Evolutionary conservation across 345 rosid species (phyloP), one percentile per base, ranked within the genome.

Genomic region (Raphanus raphanistrum): DNA sequence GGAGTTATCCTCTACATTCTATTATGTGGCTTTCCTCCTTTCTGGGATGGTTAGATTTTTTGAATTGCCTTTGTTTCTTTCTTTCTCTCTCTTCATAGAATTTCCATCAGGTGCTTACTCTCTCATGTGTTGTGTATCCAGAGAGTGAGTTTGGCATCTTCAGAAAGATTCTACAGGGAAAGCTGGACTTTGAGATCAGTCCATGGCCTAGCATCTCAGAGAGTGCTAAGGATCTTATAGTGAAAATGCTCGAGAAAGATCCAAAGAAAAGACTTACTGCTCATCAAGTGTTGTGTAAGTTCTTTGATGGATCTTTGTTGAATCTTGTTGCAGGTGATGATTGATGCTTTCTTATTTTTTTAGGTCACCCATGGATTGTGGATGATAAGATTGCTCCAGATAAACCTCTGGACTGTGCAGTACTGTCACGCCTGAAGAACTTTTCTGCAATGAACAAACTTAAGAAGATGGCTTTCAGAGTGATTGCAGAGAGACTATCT

Each of bases 371-470:
- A 0, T 91, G 97, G 97, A 87, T 91, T 61, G 85, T 89, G 79
- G 97, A 89, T 80, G 97, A 88, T 83, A 86, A 66, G 65, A 80
- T 89, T 75, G 97, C 93, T 55, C 97, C 97, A 13, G 97, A 91
- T 74, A 91, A 85, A 41, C 93, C 97, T 68, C 84, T 89, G 81
- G 93, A 89, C 80, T 91, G 89, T 31, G 93, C 93, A 26, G 92
- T 91, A 52, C 78, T 91, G 60, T 71, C 88, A 21, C 97, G 97
- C 43, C 33, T 91, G 72, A 91, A 84, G 70, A 90, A 87, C 72
- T 91, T 91, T 79, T 89, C 90, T 63, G 97, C 92, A 31, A 90
- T 89, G 96, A 90, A 90, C 85, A 90, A 88, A 70, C 91, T 90
- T 62, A 90, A 90, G 84, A 90, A 90, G 85, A 89, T 91, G 96